phyloP scores from a whole-genome alignment of 2,329 filamentous ascomycete genomes.

The Fusarium tuaranense region DNA sequence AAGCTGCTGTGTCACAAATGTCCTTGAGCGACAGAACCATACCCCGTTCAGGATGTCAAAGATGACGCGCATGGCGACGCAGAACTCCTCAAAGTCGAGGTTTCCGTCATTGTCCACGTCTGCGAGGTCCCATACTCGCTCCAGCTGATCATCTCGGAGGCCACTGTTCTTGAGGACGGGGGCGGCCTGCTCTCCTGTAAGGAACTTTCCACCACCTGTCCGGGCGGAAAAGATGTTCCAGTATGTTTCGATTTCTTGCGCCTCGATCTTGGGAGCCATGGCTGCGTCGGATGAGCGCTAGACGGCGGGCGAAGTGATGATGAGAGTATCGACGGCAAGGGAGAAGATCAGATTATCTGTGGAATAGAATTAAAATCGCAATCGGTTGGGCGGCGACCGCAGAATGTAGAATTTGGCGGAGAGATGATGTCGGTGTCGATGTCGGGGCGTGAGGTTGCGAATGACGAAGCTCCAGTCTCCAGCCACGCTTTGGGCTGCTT shows the following conservation, averaged over 20 bases:
- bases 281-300: slow-evolving; percentile 39
- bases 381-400: slow-evolving; percentile 31
- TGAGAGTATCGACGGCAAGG: not conserved
- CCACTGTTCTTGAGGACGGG: slow-evolving; percentile 74
- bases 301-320: slow-evolving; percentile 5
- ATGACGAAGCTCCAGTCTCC: slow-evolving; percentile 46
- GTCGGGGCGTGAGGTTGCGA: slow-evolving; percentile 30
- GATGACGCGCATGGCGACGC: slow-evolving; percentile 97
- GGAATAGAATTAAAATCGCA: slow-evolving; percentile 6
- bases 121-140: slow-evolving; percentile 95
- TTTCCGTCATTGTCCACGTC: slow-evolving; percentile 98
- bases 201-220: slow-evolving; percentile 69
- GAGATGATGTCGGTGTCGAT: slow-evolving; percentile 18
- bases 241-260: slow-evolving; percentile 73
- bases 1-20: slow-evolving; percentile 19
- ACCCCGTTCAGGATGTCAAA: slow-evolving; percentile 98
- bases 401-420: slow-evolving; percentile 15
- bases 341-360: not conserved
- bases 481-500: slow-evolving; percentile 42
- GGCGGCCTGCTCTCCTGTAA: slow-evolving; percentile 71
- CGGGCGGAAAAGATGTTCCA: slow-evolving; percentile 73
- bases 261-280: slow-evolving; percentile 72
- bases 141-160: slow-evolving; percentile 81
- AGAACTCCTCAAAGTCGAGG: slow-evolving; percentile 99
- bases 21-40: slow-evolving; percentile 37